Conservation (phyloP, 768 basidiomycete species). For the Panus rudis region DNA sequence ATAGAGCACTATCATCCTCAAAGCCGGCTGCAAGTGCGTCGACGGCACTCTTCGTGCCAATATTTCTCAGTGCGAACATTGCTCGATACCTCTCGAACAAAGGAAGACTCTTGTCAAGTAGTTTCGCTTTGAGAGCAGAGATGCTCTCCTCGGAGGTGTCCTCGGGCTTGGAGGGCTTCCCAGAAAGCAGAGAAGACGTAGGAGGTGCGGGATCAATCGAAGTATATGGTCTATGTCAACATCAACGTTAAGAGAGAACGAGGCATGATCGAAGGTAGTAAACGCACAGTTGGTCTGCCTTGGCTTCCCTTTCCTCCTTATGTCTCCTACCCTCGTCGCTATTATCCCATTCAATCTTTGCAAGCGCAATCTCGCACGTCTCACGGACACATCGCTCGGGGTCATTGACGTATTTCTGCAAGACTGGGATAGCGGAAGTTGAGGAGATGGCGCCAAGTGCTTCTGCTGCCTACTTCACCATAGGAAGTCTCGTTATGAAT, state of each 20-base stretch:
- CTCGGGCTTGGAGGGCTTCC: slow-evolving; percentile 45
- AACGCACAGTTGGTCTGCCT: slow-evolving; percentile 3
- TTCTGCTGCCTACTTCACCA: slow-evolving; percentile 80
- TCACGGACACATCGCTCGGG: slow-evolving; percentile 74
- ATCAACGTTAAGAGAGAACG: background rate
- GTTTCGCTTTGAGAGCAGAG: slow-evolving; percentile 44
- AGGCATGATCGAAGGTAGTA: background rate
- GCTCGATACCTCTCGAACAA: slow-evolving; percentile 94
- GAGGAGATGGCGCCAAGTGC: slow-evolving; percentile 93
- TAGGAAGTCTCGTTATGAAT: background rate
- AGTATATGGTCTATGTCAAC: slow-evolving; percentile 52
- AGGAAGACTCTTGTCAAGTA: slow-evolving; percentile 60
- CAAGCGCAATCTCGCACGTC: slow-evolving; percentile 95
- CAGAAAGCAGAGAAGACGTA: slow-evolving; percentile 52
- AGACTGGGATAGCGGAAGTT: slow-evolving; percentile 53
- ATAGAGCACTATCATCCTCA: slow-evolving; percentile 79
- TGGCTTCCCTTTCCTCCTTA: slow-evolving; percentile 6
- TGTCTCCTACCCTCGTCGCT: slow-evolving; percentile 63
- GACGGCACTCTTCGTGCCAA: slow-evolving; percentile 79
- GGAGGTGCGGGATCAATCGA: slow-evolving; percentile 90
- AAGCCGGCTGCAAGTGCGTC: slow-evolving; percentile 91
- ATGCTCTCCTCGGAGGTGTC: slow-evolving; percentile 44
- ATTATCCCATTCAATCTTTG: slow-evolving; percentile 89
- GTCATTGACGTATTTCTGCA: slow-evolving; percentile 68
- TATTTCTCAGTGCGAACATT: slow-evolving; percentile 96